Evolutionary conservation across 2,329 filamentous ascomycete genomes (phyloP), one percentile per base, ranked within the genome.

Genomic region (Lecanicillium sp.): DNA sequence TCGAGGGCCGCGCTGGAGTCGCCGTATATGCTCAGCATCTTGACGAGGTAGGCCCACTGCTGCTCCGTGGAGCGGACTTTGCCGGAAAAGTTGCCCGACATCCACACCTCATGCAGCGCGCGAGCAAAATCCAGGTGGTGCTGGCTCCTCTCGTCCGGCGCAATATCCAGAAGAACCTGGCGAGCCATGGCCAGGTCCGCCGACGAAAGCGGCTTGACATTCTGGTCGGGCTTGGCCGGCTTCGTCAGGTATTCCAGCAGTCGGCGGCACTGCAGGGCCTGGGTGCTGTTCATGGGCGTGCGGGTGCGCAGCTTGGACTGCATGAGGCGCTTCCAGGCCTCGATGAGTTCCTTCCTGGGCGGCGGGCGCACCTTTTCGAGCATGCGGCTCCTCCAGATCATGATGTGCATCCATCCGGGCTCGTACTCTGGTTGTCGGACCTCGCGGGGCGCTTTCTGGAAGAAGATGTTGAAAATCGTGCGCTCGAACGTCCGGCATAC

Each of bases 361-460:
- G 86, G 87, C 9, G 77, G 73, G 25, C 87, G 75, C 27, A 79
- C 67, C 37, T 74, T 71, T 40, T 84, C 72, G 37, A 74, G 69
- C 48, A 81, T 64, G 44, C 77, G 74, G 48, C 76, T 75, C 37
- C 74, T 67, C 57, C 87, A 74, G 42, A 84, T 74, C 50, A 84
- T 73, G 64, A 95, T 76, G 13, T 72, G 74, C 46, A 79, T 77
- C 52, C 88, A 75, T 38, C 87, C 88, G 1, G 77, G 83, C 51
- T 79, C 84, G 44, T 80, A 65, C 49, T 79, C 71, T 36, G 79
- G 68, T 17, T 77, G 68, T 56, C 78, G 81, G 31, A 79, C 60
- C 41, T 73, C 65, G 42, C 76, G 69, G 14, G 77, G 71, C 4
- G 76, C 64, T 49, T 79, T 77, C 45, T 68, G 56, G 48, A 84